These are phyloP conservation scores for Tricholoma sp. DNA, from an alignment of 768 basidiomycete genomes.

Conservation along the genomic window DNA sequence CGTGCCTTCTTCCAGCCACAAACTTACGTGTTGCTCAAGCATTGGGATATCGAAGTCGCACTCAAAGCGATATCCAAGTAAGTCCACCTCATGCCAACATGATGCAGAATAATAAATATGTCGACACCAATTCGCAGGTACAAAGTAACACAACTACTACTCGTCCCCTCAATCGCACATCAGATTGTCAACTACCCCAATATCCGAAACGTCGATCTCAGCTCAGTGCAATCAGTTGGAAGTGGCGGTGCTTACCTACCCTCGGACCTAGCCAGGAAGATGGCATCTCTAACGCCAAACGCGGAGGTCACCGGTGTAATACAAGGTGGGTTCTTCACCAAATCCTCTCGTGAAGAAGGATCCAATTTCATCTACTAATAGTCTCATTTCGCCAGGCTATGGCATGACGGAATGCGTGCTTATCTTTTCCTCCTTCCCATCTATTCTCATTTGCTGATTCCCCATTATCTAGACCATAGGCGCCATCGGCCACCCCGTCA, in stretches of 20 bases:
- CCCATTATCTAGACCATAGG: constrained; percentile 46
- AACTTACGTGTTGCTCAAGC: constrained; percentile 50
- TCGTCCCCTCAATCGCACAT: constrained; percentile 63
- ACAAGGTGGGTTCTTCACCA: constrained; percentile 37
- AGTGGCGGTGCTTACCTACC: constrained; percentile 71
- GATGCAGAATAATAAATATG: neutral
- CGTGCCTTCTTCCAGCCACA: constrained; percentile 38
- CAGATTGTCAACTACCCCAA: constrained; percentile 58
- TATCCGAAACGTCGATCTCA: constrained; percentile 46
- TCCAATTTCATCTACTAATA: neutral
- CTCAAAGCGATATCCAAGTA: constrained; percentile 58
- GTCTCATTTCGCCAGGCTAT: constrained; percentile 41
- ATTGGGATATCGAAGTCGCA: constrained; percentile 53
- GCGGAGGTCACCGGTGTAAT: constrained; percentile 22
- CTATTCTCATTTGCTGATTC: neutral
- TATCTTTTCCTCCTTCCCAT: neutral
- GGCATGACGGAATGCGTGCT: constrained; percentile 68
- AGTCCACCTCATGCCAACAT: neutral
- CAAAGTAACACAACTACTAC: constrained; percentile 39
- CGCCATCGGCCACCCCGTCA: constrained; percentile 36
- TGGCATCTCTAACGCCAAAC: constrained; percentile 30
- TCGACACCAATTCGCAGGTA: constrained; percentile 35
- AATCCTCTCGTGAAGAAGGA: no score
- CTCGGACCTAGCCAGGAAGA: constrained; percentile 40
- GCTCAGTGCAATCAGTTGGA: constrained; percentile 35